Conservation (phyloP, 495 filamentous ascomycete species). For the Chaetomidium leptoderma region DNA sequence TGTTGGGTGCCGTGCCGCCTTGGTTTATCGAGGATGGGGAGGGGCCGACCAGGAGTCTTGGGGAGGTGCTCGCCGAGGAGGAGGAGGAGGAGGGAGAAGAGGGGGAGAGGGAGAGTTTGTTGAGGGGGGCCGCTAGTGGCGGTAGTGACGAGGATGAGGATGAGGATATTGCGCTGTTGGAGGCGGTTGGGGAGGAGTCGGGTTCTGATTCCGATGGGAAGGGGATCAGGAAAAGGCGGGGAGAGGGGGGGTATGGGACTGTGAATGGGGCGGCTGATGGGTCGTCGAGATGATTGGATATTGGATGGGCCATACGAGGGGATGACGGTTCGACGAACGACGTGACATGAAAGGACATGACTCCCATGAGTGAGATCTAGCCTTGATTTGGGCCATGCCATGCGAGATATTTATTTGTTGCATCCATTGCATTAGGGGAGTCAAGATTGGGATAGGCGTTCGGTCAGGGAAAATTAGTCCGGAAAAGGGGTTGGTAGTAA, state of each 20-base stretch:
- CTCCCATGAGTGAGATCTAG: no score
- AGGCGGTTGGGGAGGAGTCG: slow-evolving; percentile 3
- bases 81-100: slow-evolving; percentile 34
- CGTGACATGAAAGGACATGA: neutral
- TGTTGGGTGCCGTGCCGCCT: slow-evolving; percentile 60
- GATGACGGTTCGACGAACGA: neutral
- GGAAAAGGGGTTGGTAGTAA: neutral
- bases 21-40: slow-evolving; percentile 72
- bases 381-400: neutral
- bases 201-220: neutral
- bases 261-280: neutral
- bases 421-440: neutral
- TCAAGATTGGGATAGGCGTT: neutral
- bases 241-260: slow-evolving; percentile 1
- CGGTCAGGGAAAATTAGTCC: neutral
- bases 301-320: neutral
- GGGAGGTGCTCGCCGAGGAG: slow-evolving; percentile 36
- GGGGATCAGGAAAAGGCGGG: neutral
- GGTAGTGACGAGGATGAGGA: neutral
- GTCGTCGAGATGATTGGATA: neutral
- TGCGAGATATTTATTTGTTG: neutral
- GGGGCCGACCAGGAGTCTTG: slow-evolving; percentile 51
- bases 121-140: neutral
- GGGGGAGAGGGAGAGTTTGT: slow-evolving; percentile 8
- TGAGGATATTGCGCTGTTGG: neutral